A percentile compares a stretch with the other conserved stretches of the same genome.
phyloP scores from a whole-genome alignment of 1,284 basidiomycete genomes.

The Heterobasidion irregulare region DNA sequence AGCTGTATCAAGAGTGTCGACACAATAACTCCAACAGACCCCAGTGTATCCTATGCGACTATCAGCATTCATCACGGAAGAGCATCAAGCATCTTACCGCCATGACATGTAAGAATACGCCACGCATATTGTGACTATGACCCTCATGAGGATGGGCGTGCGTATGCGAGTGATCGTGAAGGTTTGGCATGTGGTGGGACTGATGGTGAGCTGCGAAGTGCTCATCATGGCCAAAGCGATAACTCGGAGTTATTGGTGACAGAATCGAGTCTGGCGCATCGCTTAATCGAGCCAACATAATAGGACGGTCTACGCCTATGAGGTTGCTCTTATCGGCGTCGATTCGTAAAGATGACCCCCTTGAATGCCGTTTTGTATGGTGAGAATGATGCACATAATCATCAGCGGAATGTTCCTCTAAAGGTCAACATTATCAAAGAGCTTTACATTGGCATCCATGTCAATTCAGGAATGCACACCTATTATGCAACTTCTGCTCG shows the following conservation, averaged over 20 bases:
- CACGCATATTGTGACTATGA: constrained; percentile 98
- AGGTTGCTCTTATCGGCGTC: constrained; percentile 2
- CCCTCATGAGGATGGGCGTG: constrained; percentile 60
- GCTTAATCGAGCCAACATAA: not conserved
- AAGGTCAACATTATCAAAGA: too few relatives aligned
- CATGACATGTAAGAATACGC: constrained; percentile 94
- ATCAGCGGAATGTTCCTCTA: not conserved
- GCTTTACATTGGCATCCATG: too few relatives aligned
- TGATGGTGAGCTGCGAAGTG: constrained; percentile 47
- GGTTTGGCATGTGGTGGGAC: constrained; percentile 39
- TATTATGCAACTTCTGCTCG: too few relatives aligned
- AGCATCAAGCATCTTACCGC: constrained; percentile 46
- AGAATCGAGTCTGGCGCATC: not conserved
- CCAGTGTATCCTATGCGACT: constrained; percentile 63
- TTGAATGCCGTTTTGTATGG: constrained; percentile 10
- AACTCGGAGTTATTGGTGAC: constrained; percentile 51
- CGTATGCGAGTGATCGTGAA: constrained; percentile 44
- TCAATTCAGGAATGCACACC: too few relatives aligned
- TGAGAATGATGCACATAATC: constrained; percentile 1
- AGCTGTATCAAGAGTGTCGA: constrained; percentile 93
- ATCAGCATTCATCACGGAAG: too few relatives aligned
- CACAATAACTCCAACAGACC: constrained; percentile 97
- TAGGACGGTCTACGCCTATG: not conserved
- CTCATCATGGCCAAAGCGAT: constrained; percentile 53
- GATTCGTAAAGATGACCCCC: constrained; percentile 10